Evolutionary conservation across 2,329 filamentous ascomycete genomes (phyloP).

Genomic region (Ambrosiella xylebori): DNA sequence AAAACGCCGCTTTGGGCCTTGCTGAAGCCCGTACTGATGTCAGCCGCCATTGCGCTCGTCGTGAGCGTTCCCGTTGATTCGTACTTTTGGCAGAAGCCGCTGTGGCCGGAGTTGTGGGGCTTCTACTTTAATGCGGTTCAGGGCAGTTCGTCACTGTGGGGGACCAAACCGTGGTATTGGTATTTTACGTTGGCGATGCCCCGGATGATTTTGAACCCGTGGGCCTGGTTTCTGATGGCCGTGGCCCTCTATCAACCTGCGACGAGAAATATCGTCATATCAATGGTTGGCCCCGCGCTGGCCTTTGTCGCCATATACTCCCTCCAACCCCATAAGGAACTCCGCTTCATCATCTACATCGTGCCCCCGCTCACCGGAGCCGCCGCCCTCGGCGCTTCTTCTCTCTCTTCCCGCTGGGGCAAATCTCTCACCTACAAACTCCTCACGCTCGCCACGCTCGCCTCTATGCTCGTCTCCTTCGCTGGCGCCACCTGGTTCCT

Average conservation of each 20-base stretch:
- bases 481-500: conserved; percentile 49
- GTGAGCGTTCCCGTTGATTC: conserved; percentile 67
- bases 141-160: conserved; percentile 75
- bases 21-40: conserved; percentile 46
- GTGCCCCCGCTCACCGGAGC: conserved; percentile 66
- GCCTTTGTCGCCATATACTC: conserved; percentile 69
- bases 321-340: conserved; percentile 84
- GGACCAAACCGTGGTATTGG: conserved; percentile 66
- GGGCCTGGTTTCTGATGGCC: conserved; percentile 39
- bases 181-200: conserved; percentile 75
- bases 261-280: conserved; percentile 25
- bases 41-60: conserved; percentile 47
- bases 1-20: conserved; percentile 39
- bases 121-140: conserved; percentile 86
- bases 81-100: conserved; percentile 74
- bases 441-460: conserved; percentile 35
- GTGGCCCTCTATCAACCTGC: conserved; percentile 33
- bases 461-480: conserved; percentile 44
- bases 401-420: conserved; percentile 46
- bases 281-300: conserved; percentile 47
- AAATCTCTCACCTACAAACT: conserved; percentile 42
- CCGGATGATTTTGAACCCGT: conserved; percentile 66
- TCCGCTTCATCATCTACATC: conserved; percentile 82
- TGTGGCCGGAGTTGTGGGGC: conserved; percentile 81
- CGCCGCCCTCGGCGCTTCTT: conserved; percentile 55